Evolutionary conservation across 441 rosid genomes (phyloP).

Genomic region (Euphorbia schlechtendalii): DNA sequence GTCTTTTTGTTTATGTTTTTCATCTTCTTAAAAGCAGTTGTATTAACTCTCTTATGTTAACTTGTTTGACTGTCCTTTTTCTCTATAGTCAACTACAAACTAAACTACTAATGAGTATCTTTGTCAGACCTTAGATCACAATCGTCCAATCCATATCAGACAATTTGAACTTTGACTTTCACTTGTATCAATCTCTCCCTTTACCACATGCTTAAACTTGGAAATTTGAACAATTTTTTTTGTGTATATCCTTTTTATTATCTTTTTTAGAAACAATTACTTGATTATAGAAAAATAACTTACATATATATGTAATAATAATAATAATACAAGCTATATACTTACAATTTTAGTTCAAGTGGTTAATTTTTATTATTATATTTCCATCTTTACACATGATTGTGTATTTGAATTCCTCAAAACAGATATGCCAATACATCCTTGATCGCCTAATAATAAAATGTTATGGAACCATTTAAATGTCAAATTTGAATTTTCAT

Average conservation of each 20-base stretch:
- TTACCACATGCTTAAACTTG: slow-evolving; percentile 8
- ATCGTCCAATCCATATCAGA: slow-evolving; percentile 44
- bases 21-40: slow-evolving; percentile 45
- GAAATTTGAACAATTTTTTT: slow-evolving; percentile 16
- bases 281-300: slow-evolving; percentile 27
- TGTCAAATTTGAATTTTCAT: too few relatives aligned
- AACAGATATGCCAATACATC: too few relatives aligned
- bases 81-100: slow-evolving; percentile 33
- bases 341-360: too few relatives aligned
- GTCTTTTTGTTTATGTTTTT: slow-evolving; percentile 42
- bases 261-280: slow-evolving; percentile 22
- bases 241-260: background rate
- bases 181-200: slow-evolving; percentile 11
- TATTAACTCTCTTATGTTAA: background rate
- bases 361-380: too few relatives aligned
- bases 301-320: too few relatives aligned
- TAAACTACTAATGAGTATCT: slow-evolving; percentile 22
- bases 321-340: too few relatives aligned
- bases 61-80: slow-evolving; percentile 21
- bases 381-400: too few relatives aligned
- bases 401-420: too few relatives aligned
- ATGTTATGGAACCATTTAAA: too few relatives aligned
- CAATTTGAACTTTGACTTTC: slow-evolving; percentile 54
- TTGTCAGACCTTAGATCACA: slow-evolving; percentile 45
- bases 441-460: too few relatives aligned